phyloP scores from a whole-genome alignment of 257 asterid genomes.

The Plantago ovata region DNA sequence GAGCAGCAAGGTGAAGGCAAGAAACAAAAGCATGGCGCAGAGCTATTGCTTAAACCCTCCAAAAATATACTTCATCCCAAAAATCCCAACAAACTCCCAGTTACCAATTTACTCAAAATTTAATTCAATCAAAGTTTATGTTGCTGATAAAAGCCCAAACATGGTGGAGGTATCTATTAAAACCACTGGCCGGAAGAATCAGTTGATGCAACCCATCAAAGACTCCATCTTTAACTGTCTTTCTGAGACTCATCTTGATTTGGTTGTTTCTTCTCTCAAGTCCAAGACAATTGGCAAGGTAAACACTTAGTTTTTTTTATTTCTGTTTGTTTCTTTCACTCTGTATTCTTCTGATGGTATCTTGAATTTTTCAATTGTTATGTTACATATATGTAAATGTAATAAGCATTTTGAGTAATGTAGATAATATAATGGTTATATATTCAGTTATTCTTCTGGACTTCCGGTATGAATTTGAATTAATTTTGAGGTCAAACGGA shows the following conservation, averaged over 20 bases:
- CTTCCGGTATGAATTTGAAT: no score
- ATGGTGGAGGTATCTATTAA: constrained; percentile 24
- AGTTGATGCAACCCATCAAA: constrained; percentile 49
- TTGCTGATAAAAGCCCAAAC: constrained; percentile 36
- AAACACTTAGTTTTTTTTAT: neutral
- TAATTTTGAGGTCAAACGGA: no score
- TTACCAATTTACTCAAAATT: no score
- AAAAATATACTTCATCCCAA: no score
- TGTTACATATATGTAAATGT: no score
- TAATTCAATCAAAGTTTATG: constrained; percentile 31
- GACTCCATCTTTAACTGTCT: constrained; percentile 59
- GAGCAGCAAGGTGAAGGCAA: no score
- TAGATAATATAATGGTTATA: no score
- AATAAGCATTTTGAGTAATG: no score
- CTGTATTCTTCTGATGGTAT: no score
- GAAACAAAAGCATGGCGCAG: constrained; percentile 42
- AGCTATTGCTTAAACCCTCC: no score
- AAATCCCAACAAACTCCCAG: no score
- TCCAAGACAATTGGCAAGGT: constrained; percentile 95
- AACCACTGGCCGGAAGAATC: constrained; percentile 40
- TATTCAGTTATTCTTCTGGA: no score
- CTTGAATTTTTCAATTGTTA: neutral
- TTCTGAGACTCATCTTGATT: constrained; percentile 75
- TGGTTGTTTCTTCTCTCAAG: constrained; percentile 56
- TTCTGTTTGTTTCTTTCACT: neutral